Conservation (phyloP, 2,329 filamentous ascomycete genomes). For the Xenoacremonium recifei region DNA sequence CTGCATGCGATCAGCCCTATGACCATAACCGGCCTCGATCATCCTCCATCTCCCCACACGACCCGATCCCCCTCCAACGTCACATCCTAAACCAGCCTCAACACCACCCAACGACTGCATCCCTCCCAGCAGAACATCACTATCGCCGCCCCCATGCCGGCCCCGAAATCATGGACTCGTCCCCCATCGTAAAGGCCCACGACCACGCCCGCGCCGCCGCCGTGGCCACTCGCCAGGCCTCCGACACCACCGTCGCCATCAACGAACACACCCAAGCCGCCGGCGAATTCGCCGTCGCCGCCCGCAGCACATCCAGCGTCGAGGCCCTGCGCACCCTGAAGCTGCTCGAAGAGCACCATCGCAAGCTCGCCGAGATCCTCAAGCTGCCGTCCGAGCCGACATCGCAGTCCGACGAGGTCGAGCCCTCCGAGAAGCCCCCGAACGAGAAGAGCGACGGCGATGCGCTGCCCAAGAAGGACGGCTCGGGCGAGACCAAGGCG, state of each 20-base stretch:
- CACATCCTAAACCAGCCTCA: too few relatives aligned
- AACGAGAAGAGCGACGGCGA: constrained; percentile 23
- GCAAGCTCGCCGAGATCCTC: constrained; percentile 77
- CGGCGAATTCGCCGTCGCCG: constrained; percentile 81
- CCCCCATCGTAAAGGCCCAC: constrained; percentile 64
- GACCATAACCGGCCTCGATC: too few relatives aligned
- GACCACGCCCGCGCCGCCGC: constrained; percentile 87
- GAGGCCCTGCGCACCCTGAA: constrained; percentile 81
- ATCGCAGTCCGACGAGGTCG: constrained; percentile 29
- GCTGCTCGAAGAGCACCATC: constrained; percentile 86
- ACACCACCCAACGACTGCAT: too few relatives aligned
- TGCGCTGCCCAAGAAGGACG: constrained; percentile 21
- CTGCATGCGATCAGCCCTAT: too few relatives aligned
- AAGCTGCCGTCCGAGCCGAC: constrained; percentile 59
- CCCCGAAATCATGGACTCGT: constrained; percentile 38
- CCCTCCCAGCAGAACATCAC: too few relatives aligned
- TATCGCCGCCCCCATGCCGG: constrained; percentile 11
- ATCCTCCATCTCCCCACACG: too few relatives aligned
- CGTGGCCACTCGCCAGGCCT: constrained; percentile 70
- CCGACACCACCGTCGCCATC: constrained; percentile 76
- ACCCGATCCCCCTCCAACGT: too few relatives aligned
- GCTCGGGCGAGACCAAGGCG: constrained; percentile 20
- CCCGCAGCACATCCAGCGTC: constrained; percentile 63
- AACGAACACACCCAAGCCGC: constrained; percentile 87
- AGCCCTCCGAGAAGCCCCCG: constrained; percentile 28